phyloP scores from a whole-genome alignment of 768 basidiomycete species.

The Trametes meyenii region DNA sequence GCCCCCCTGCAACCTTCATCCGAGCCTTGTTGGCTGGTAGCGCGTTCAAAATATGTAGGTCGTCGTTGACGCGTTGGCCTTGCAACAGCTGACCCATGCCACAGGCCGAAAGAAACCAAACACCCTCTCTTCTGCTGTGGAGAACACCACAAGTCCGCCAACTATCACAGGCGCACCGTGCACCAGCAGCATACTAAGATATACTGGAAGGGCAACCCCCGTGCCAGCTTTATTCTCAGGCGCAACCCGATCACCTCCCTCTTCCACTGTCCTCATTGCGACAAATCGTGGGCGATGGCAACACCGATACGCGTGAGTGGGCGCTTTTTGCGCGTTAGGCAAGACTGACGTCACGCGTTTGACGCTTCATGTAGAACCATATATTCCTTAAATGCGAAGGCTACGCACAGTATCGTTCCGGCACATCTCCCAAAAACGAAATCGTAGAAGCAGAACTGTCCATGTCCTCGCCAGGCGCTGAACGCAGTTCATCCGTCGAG shows the following conservation, averaged over 20 bases:
- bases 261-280: conserved; percentile 22
- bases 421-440: not conserved
- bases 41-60: too few relatives aligned
- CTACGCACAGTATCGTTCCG: conserved; percentile 12
- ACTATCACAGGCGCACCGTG: conserved; percentile 15
- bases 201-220: conserved; percentile 4
- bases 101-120: conserved; percentile 13
- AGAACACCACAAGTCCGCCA: conserved; percentile 4
- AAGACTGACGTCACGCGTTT: conserved; percentile 1
- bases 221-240: not conserved
- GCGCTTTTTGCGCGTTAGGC: not conserved
- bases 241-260: conserved; percentile 13
- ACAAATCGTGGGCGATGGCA: conserved; percentile 13
- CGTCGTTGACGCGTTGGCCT: not conserved
- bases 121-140: conserved; percentile 19
- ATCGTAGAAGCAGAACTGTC: not conserved
- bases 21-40: too few relatives aligned
- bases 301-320: conserved; percentile 12
- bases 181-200: conserved; percentile 19
- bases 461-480: not conserved
- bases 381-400: conserved; percentile 7
- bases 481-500: too few relatives aligned
- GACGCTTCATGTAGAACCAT: not conserved
- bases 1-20: too few relatives aligned
- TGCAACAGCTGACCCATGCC: not conserved